Evolutionary conservation across 2,329 filamentous ascomycete species (phyloP).

Genomic region (Cladosporium sphaerospermum): DNA sequence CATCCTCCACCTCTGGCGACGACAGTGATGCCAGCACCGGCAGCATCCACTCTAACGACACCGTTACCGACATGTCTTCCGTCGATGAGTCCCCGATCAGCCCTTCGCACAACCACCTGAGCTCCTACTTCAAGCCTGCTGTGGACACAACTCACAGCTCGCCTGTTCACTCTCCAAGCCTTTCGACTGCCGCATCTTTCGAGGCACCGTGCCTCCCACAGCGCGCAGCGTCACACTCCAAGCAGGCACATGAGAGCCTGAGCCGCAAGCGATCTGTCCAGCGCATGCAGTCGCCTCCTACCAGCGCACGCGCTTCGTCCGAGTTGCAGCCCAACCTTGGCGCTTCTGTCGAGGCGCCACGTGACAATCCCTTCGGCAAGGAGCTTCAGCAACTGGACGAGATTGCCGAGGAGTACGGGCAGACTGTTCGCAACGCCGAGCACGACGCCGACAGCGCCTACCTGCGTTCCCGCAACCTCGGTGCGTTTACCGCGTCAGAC

Average conservation of each 20-base stretch:
- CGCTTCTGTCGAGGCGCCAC: constrained; percentile 42
- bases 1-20: constrained; percentile 58
- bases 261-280: constrained; percentile 60
- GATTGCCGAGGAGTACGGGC: constrained; percentile 78
- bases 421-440: constrained; percentile 51
- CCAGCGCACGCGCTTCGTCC: constrained; percentile 49
- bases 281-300: constrained; percentile 33
- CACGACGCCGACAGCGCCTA: constrained; percentile 68
- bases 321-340: constrained; percentile 47
- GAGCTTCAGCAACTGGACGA: constrained; percentile 91
- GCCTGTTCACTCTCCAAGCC: constrained; percentile 50
- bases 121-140: constrained; percentile 52
- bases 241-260: constrained; percentile 72
- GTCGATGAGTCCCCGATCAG: constrained; percentile 40
- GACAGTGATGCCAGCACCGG: constrained; percentile 62
- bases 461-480: constrained; percentile 63
- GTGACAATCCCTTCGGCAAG: constrained; percentile 68
- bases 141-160: constrained; percentile 23
- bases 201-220: constrained; percentile 65
- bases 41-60: constrained; percentile 55
- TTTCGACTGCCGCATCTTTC: constrained; percentile 41
- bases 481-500: constrained; percentile 70
- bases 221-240: constrained; percentile 80
- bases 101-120: constrained; percentile 50
- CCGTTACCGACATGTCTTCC: constrained; percentile 56